Base-by-base conservation (phyloP, 768 basidiomycete genomes). In the Podaxis sp. region DNA sequence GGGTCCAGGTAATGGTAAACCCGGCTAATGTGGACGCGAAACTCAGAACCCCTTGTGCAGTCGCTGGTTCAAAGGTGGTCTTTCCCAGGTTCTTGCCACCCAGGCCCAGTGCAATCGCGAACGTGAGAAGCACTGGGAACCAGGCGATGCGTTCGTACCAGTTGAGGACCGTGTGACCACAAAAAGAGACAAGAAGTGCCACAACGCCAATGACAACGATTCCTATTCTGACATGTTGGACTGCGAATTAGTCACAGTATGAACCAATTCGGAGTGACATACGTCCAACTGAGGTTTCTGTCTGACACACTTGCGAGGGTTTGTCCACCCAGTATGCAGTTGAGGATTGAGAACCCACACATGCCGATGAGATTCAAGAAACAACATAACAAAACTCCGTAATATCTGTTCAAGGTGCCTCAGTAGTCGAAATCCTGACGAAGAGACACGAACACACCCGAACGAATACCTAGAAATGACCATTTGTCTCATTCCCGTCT, bases 401-500 rank as follows among this genome's bases (percentile, higher is more conserved):
- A 91, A 67, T 53, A 69, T 55, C 72, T 67, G 15, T 15, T 33
- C 49, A 41, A 46, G 36, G 33, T 59, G 3, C 33, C 55, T 40
- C 61, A 63, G 5, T 38, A 27, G 7, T 22, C 37, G 19, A 51
- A 12, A 37, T 19, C 33, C 38, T 54, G 29, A 51, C 57, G 50
- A 62, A 47, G 33, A 19, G 33, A 36, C 40, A 27, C 9, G 2
- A 0, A 62, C 74, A 33, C 38, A 78, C 76, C 76, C 76, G 60
- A 77, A 77, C 12, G 77, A 69, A 66, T 77, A 76, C 54, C 71
- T 69, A 2, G 92, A 87, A 49, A 85, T 82, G 24, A 93, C 85
- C 90, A 95, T 93, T 67, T 94, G 92, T 15, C 94, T 82, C 78
- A 95, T 84, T 11, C 94, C 94, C 0, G 91, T 77, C 71, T 86